A percentile compares a stretch with the other conserved stretches of the same genome.
phyloP scores from a whole-genome alignment of 2,329 filamentous ascomycete genomes.

The Cytospora mali region DNA sequence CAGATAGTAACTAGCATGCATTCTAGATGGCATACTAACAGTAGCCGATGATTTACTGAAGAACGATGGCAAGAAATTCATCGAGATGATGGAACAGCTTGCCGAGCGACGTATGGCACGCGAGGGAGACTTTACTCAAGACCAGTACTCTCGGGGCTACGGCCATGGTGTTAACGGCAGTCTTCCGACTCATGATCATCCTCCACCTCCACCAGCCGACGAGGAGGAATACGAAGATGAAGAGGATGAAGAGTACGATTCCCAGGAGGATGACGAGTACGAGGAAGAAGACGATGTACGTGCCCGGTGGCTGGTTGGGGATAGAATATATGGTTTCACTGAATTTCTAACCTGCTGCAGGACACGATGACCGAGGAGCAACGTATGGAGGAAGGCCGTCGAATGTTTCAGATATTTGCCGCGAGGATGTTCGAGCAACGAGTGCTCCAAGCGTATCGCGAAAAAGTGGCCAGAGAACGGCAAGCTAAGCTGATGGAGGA shows the following conservation, averaged over 20 bases:
- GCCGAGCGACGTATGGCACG: conserved; percentile 96
- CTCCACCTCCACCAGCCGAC: conserved; percentile 70
- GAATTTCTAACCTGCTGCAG: conserved; percentile 55
- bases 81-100: conserved; percentile 99
- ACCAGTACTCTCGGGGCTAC: conserved; percentile 41
- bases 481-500: conserved; percentile 91
- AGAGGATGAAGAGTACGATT: conserved; percentile 63
- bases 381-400: conserved; percentile 95
- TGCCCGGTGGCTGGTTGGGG: not conserved
- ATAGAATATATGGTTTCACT: not conserved
- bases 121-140: conserved; percentile 79
- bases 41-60: conserved; percentile 98
- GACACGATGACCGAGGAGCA: conserved; percentile 97
- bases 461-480: conserved; percentile 92
- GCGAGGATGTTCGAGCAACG: conserved; percentile 99
- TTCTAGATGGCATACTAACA: conserved; percentile 90
- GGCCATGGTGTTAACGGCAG: conserved; percentile 57
- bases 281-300: conserved; percentile 72
- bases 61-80: conserved; percentile 99
- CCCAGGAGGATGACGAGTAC: conserved; percentile 63
- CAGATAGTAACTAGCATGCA: conserved; percentile 25
- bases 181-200: conserved; percentile 67
- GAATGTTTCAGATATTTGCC: conserved; percentile 99
- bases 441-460: conserved; percentile 94
- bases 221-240: conserved; percentile 54